Evolutionary conservation across 345 rosid species (phyloP), one percentile per base, ranked within the genome.

Genomic region (Cochlearia excelsa): DNA sequence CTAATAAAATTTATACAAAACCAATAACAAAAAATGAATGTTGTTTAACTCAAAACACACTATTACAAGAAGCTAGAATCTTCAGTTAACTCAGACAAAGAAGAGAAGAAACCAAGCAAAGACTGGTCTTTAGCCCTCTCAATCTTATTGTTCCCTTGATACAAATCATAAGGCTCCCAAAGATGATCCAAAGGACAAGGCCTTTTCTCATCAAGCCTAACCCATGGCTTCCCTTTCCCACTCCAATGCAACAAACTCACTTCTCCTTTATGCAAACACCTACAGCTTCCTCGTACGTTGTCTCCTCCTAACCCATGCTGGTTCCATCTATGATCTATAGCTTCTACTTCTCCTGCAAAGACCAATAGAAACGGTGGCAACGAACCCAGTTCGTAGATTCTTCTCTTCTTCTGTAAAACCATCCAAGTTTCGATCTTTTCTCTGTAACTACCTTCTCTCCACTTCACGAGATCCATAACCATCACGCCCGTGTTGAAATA

Each of bases 231-330:
- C 23, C 23, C 23, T 16, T 16, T 16, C 23, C 23, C 23, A 16
- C 23, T 16, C 23, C 23, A 16, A 0, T 16, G 23, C 23, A 16
- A 16, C 23, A 16, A 16, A 16, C 23, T 16, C 41, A 86, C 97
- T 4, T 96, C 87, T 26, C 98, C 98, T 0, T 85, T 83, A 46
- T 92, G 98, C 67, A 92, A 48, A 5, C 82, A 65, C 72, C 98
- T 66, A 72, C 98, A 92, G 31, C 88, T 83, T 0, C 89, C 98
- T 63, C 85, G 79, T 54, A 92, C 81, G 43, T 92, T 92, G 69
- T 92, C 96, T 0, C 98, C 98, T 3, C 98, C 98, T 2, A 92
- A 82, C 3, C 98, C 98, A 51, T 92, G 98, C 40, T 92, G 97
- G 74, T 16, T 16, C 23, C 23, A 16, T 16, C 23, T 16, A 16